Evolutionary conservation across 1,284 basidiomycete species (phyloP).

Genomic region (Hemileccinum hortonii): DNA sequence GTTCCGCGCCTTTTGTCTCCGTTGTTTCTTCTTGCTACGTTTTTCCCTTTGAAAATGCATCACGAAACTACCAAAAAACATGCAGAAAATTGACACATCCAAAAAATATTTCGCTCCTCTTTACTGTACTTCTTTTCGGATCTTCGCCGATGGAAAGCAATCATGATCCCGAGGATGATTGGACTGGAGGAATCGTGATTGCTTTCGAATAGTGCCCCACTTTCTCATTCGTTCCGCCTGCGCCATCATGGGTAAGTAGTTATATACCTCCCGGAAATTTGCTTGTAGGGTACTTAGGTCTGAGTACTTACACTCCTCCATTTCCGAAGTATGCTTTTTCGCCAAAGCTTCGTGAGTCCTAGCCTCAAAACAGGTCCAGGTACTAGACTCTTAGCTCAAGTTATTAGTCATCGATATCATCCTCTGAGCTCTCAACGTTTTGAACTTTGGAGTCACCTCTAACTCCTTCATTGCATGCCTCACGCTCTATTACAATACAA

Average conservation of each 20-base stretch:
- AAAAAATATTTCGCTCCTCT: conserved; percentile 44
- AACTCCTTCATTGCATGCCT: not conserved
- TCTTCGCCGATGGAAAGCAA: conserved; percentile 23
- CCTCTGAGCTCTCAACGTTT: too few species aligned
- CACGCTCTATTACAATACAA: conserved; percentile 9
- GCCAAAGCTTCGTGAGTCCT: not conserved
- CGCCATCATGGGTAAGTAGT: conserved; percentile 45
- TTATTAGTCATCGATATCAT: not conserved
- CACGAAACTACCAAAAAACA: conserved; percentile 49
- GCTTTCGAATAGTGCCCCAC: conserved; percentile 20
- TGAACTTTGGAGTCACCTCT: not conserved
- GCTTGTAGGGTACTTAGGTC: conserved; percentile 20
- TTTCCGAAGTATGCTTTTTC: conserved; percentile 8
- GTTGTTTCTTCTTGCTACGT: conserved; percentile 40
- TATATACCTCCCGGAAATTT: conserved; percentile 30
- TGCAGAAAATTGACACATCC: conserved; percentile 42
- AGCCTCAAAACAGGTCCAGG: too few species aligned
- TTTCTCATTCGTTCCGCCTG: conserved; percentile 27
- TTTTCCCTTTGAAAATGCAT: conserved; percentile 33
- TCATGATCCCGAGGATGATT: too few species aligned
- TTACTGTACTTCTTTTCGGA: conserved; percentile 33
- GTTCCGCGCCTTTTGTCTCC: conserved; percentile 26
- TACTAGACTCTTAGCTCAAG: not conserved
- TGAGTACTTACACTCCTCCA: conserved; percentile 16
- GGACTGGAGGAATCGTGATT: too few species aligned